A percentile compares a stretch with the other conserved stretches of the same genome.
These are phyloP conservation scores for Rhododendron vialii DNA, from an alignment of 148 eudicot species.

Conservation along the genomic window DNA sequence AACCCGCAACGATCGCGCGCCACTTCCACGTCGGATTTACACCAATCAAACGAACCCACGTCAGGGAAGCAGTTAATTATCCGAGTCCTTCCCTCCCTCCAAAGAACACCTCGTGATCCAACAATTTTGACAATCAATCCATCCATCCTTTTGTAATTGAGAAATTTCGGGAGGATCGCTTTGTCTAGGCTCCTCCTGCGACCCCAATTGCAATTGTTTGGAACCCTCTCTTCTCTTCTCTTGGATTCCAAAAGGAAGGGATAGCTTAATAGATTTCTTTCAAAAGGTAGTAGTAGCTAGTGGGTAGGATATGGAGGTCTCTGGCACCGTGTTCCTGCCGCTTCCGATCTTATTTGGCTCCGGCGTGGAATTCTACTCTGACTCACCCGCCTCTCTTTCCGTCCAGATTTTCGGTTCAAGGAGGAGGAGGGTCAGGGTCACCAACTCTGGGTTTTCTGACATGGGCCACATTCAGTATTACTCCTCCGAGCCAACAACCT, in stretches of 20 bases:
- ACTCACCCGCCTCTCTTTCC: neutral
- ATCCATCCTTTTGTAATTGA: neutral
- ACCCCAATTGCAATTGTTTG: neutral
- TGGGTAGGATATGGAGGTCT: constrained; percentile 21
- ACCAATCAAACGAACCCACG: neutral
- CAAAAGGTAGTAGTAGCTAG: neutral
- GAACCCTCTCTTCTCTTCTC: no score
- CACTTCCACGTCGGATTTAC: neutral
- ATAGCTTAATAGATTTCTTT: neutral
- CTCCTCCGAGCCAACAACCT: neutral
- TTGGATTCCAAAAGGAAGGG: neutral
- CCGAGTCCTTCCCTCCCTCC: neutral
- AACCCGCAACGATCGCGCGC: neutral
- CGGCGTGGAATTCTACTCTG: neutral
- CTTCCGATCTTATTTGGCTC: neutral
- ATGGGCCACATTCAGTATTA: constrained; percentile 41
- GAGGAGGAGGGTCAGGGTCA: constrained; percentile 18
- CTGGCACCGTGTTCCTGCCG: constrained; percentile 17
- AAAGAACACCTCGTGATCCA: neutral
- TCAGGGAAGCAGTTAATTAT: neutral
- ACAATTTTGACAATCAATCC: neutral
- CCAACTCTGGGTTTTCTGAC: constrained; percentile 16
- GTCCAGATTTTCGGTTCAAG: constrained; percentile 5
- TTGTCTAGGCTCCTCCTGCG: neutral
- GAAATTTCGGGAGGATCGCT: neutral